These are phyloP conservation scores for Candida khao-thaluensis DNA, from an alignment of 805 yeast genomes.

Conservation along the genomic window DNA sequence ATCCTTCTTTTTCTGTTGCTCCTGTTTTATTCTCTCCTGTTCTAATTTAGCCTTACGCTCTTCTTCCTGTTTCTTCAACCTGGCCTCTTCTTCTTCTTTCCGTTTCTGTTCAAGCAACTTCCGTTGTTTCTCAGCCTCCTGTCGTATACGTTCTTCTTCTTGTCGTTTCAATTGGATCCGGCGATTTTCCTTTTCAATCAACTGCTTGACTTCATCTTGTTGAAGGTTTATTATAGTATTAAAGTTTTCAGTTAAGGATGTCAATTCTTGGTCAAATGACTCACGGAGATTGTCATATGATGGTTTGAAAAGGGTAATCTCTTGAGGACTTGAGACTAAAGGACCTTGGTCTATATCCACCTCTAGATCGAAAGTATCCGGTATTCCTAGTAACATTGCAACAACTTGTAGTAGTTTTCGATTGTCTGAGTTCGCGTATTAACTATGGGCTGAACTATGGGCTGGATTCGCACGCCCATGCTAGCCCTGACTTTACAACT, in stretches of 20 bases:
- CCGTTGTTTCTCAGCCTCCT: constrained; percentile 6
- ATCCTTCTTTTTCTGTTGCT: constrained; percentile 11
- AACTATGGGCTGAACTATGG: no score
- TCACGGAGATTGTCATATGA: not conserved
- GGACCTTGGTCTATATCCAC: constrained; percentile 8
- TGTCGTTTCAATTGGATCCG: constrained; percentile 22
- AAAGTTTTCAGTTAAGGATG: constrained; percentile 7
- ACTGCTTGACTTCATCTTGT: constrained; percentile 16
- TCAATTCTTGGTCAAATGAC: constrained; percentile 5
- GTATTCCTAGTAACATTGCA: constrained; percentile 28
- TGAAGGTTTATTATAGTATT: constrained; percentile 16
- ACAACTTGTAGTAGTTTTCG: not conserved
- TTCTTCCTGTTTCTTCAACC: constrained; percentile 16
- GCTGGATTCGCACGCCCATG: no score
- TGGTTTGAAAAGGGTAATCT: constrained; percentile 3
- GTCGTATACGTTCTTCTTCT: constrained; percentile 19
- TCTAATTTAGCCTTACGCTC: constrained; percentile 16
- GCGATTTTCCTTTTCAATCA: constrained; percentile 20
- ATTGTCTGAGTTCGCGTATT: no score
- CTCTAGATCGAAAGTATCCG: constrained; percentile 22
- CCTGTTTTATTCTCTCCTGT: constrained; percentile 13
- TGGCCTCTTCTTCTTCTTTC: constrained; percentile 14
- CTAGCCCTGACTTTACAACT: no score
- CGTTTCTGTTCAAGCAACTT: constrained; percentile 22
- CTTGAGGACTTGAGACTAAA: not conserved